A percentile compares a stretch with the other conserved stretches of the same genome.
These are phyloP conservation scores for Effrenium voratum DNA, from an alignment of 73 alveolate species.

Conservation along the genomic window DNA sequence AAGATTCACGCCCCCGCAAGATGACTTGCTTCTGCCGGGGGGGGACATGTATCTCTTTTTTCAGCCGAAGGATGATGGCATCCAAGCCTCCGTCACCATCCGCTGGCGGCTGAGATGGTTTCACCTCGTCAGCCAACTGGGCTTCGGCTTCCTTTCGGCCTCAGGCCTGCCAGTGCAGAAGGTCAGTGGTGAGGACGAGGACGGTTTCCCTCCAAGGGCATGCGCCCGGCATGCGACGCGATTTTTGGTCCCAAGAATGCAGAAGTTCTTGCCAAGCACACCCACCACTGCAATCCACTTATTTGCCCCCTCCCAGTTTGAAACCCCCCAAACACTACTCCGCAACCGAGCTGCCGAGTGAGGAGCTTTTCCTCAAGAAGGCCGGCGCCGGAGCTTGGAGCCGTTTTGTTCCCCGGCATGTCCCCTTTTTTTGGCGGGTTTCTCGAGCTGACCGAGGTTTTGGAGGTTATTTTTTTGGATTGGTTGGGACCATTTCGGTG, in stretches of 20 bases:
- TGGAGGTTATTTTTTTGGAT: too few relatives aligned
- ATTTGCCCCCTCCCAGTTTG: background rate
- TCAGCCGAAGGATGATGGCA: background rate
- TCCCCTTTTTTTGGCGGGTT: too few relatives aligned
- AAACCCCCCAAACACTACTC: background rate
- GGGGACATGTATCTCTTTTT: background rate
- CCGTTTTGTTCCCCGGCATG: too few relatives aligned
- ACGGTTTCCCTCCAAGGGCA: background rate
- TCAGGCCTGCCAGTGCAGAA: slow-evolving; percentile 51
- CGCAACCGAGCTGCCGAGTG: background rate
- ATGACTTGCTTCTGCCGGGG: background rate
- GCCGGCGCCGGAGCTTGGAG: background rate
- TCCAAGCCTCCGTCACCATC: background rate
- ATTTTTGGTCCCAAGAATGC: background rate
- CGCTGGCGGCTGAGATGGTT: background rate
- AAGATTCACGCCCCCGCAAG: background rate
- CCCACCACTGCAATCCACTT: background rate
- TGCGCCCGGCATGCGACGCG: background rate
- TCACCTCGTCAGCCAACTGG: background rate
- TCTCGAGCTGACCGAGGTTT: too few relatives aligned
- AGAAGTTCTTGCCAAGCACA: background rate
- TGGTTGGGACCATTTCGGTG: too few relatives aligned
- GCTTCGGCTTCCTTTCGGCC: too few relatives aligned
- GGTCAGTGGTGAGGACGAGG: slow-evolving; percentile 81
- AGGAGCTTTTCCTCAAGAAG: background rate